Base-by-base conservation (phyloP, 108 stramenopile genomes). In the Nannochloropsis gaditana region DNA sequence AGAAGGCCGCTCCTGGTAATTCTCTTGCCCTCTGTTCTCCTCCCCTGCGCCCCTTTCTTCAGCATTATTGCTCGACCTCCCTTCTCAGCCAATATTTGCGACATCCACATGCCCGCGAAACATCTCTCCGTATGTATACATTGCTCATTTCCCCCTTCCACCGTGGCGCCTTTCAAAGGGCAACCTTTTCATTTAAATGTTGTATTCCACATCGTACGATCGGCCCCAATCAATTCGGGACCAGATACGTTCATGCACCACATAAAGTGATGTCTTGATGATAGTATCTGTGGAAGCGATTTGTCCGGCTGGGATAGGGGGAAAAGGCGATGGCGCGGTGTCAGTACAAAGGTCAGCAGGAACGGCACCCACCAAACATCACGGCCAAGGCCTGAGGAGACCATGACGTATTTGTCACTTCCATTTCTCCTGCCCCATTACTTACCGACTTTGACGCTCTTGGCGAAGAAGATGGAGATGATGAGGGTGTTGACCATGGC, bases 241-340 rank as follows among this genome's bases (percentile, higher is more conserved):
- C 89, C 89, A 89, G 31, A 86, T 84, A 10, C 89, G 85, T 44
- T 89, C 89, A 59, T 89, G 85, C 50, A 89, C 21, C 82, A 83
- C 85, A 43, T 85, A 89, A 3, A 89, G 85, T 9, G 91, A 93
- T 42, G 96, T 97, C 94, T 96, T 97, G 92, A 96, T 93, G 79
- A 96, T 85, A 41, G 96, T 95, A 92, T 97, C 97, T 10, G 90
- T 90, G 82, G 93, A 92, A 17, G 97, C 97, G 90, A 97, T 96
- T 87, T 96, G 96, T 5, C 92, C 91, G 9, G 96, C 97, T 83
- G 96, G 90, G 80, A 79, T 80, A 21, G 86, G 81, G 85, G 59
- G 59, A 6, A 73, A 8, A n/a, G n/a, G 59, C 19, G 59, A 73
- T 73, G 59, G 8, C 15, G 15, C 31, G 31, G 31, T 31, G 31